phyloP scores from a whole-genome alignment of 2,329 filamentous ascomycete species.

The Xylariaceae sp. region DNA sequence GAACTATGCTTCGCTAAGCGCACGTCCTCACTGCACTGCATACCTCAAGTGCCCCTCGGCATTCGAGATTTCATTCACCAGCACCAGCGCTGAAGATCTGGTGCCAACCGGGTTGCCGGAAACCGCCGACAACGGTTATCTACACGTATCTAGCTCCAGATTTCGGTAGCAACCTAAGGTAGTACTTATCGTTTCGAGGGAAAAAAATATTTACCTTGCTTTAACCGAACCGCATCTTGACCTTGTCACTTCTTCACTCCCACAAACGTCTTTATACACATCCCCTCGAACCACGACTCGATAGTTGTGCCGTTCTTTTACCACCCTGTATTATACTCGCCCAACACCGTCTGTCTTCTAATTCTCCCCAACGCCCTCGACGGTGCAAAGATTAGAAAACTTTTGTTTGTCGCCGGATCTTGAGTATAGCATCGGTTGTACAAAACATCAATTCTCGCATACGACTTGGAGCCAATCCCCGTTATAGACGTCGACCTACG shows the following conservation, averaged over 20 bases:
- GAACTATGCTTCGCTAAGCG: slow-evolving; percentile 22
- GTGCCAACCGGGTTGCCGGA: slow-evolving; percentile 29
- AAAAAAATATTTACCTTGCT: slow-evolving; percentile 23
- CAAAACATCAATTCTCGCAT: slow-evolving; percentile 8
- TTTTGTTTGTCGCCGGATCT: slow-evolving; percentile 23
- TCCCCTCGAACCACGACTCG: slow-evolving; percentile 13
- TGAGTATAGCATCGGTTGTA: slow-evolving; percentile 23
- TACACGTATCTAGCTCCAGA: slow-evolving; percentile 3
- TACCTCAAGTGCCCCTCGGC: neutral
- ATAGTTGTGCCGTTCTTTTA: slow-evolving; percentile 29
- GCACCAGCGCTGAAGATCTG: slow-evolving; percentile 20
- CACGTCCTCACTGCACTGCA: slow-evolving; percentile 9
- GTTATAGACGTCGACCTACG: slow-evolving; percentile 18
- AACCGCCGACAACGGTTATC: slow-evolving; percentile 27
- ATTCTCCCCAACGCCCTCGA: slow-evolving; percentile 20
- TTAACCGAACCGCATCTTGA: slow-evolving; percentile 11
- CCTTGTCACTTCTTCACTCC: slow-evolving; percentile 8
- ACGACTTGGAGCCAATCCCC: neutral
- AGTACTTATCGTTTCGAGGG: neutral
- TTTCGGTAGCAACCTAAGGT: slow-evolving; percentile 2
- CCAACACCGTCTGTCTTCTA: slow-evolving; percentile 18
- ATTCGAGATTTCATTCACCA: neutral
- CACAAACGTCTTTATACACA: slow-evolving; percentile 1
- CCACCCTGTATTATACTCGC: slow-evolving; percentile 31
- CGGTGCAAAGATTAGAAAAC: slow-evolving; percentile 11